phyloP scores from a whole-genome alignment of 352 stramenopile genomes.

The Pythium biforme region DNA sequence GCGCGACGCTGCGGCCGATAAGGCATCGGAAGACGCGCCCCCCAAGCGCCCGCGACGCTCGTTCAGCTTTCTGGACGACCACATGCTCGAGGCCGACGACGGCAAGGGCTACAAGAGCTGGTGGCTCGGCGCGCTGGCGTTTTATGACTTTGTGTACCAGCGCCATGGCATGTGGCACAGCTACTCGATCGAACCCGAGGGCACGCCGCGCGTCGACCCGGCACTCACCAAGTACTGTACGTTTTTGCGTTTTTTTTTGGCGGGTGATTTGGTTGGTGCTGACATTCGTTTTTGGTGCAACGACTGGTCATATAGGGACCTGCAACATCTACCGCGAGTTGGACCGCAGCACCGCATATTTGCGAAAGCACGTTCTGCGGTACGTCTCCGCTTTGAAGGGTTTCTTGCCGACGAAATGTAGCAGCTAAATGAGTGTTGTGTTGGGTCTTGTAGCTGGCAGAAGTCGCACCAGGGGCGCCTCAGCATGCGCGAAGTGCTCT shows the following conservation, averaged over 20 bases:
- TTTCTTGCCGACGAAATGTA: not conserved
- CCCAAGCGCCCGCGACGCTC: slow-evolving; percentile 46
- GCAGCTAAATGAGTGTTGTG: not conserved
- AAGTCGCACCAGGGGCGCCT: slow-evolving; percentile 65
- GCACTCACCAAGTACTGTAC: slow-evolving; percentile 76
- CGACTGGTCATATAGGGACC: slow-evolving; percentile 37
- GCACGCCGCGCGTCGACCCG: slow-evolving; percentile 62
- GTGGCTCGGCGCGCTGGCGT: slow-evolving; percentile 79
- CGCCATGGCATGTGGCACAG: slow-evolving; percentile 86
- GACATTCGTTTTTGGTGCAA: not conserved
- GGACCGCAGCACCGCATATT: slow-evolving; percentile 76
- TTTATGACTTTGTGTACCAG: slow-evolving; percentile 87
- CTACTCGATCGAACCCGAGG: slow-evolving; percentile 68
- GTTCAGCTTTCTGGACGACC: slow-evolving; percentile 75
- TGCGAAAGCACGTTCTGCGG: slow-evolving; percentile 77
- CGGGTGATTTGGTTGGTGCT: slow-evolving; percentile 1
- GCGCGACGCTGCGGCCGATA: slow-evolving; percentile 4
- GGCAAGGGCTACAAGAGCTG: slow-evolving; percentile 84
- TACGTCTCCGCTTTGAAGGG: slow-evolving; percentile 12
- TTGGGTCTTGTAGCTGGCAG: slow-evolving; percentile 51
- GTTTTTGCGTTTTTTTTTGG: slow-evolving; percentile 10
- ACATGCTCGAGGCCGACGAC: slow-evolving; percentile 67
- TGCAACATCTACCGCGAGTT: slow-evolving; percentile 86
- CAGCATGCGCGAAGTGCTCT: slow-evolving; percentile 72
- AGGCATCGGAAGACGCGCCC: slow-evolving; percentile 7